A percentile compares a stretch with the other conserved stretches of the same genome.
phyloP scores from a whole-genome alignment of 2,329 filamentous ascomycete species.

The Fusarium sublunatum region DNA sequence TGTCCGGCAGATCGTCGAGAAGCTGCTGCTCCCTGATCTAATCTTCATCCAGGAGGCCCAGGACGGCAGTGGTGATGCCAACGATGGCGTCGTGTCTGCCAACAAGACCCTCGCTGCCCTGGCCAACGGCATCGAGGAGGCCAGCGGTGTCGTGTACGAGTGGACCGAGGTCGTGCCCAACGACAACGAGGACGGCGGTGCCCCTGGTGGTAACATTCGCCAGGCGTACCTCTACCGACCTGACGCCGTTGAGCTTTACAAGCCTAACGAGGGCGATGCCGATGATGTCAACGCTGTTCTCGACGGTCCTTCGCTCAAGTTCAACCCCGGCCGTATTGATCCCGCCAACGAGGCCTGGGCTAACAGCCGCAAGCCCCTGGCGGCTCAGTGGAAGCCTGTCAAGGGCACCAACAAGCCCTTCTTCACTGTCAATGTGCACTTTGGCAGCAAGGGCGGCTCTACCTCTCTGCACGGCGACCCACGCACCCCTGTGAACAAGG shows the following conservation, averaged over 20 bases:
- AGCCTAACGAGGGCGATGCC: slow-evolving; percentile 66
- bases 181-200: slow-evolving; percentile 71
- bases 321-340: slow-evolving; percentile 76
- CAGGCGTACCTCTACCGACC: slow-evolving; percentile 76
- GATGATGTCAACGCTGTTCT: slow-evolving; percentile 69
- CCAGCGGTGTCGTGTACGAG: slow-evolving; percentile 65
- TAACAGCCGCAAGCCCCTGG: slow-evolving; percentile 73
- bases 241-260: slow-evolving; percentile 66
- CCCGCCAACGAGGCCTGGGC: slow-evolving; percentile 69
- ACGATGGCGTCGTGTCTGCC: slow-evolving; percentile 67
- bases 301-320: slow-evolving; percentile 65
- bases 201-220: slow-evolving; percentile 78
- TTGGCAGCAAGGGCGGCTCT: slow-evolving; percentile 73
- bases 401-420: slow-evolving; percentile 64
- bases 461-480: slow-evolving; percentile 73
- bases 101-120: slow-evolving; percentile 70
- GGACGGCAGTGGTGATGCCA: slow-evolving; percentile 70
- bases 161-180: slow-evolving; percentile 70
- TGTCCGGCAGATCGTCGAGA: slow-evolving; percentile 73
- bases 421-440: slow-evolving; percentile 79
- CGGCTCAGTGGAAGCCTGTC: slow-evolving; percentile 71
- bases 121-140: slow-evolving; percentile 60
- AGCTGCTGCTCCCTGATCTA: slow-evolving; percentile 71
- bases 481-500: slow-evolving; percentile 74
- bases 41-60: slow-evolving; percentile 78